Conservation (phyloP, 169 alveolate species). For the Plasmodium gonderi region DNA sequence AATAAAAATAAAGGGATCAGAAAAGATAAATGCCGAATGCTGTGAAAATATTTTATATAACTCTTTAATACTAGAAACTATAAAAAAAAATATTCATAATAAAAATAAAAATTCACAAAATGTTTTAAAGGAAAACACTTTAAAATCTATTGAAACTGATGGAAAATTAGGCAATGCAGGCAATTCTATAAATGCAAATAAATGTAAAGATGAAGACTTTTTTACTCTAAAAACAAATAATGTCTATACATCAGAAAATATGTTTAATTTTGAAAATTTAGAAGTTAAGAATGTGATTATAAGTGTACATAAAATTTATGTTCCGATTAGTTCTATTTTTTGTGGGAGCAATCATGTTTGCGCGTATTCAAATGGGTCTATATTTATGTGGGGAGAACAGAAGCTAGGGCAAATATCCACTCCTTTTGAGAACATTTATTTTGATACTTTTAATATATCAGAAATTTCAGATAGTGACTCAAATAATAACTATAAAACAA, state of each 20-base stretch:
- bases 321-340: conserved; percentile 62
- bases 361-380: conserved; percentile 71
- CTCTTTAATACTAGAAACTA: conserved; percentile 50
- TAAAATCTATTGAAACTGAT: conserved; percentile 34
- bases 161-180: conserved; percentile 19
- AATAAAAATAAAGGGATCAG: conserved; percentile 32
- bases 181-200: conserved; percentile 21
- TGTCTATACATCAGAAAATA: conserved; percentile 53
- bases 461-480: conserved; percentile 58
- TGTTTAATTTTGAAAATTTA: conserved; percentile 67
- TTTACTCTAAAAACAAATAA: conserved; percentile 59
- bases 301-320: conserved; percentile 69
- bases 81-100: conserved; percentile 39
- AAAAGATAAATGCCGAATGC: conserved; percentile 25
- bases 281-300: conserved; percentile 50
- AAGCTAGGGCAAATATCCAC: conserved; percentile 69
- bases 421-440: conserved; percentile 65
- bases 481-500: conserved; percentile 28
- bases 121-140: conserved; percentile 30
- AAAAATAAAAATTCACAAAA: conserved; percentile 40
- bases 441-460: conserved; percentile 30
- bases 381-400: conserved; percentile 75
- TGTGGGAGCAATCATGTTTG: conserved; percentile 74
- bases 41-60: conserved; percentile 61
- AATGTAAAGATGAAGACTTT: conserved; percentile 53